These are phyloP conservation scores for Boletus bicolor DNA, from an alignment of 768 basidiomycete species.

Conservation along the genomic window DNA sequence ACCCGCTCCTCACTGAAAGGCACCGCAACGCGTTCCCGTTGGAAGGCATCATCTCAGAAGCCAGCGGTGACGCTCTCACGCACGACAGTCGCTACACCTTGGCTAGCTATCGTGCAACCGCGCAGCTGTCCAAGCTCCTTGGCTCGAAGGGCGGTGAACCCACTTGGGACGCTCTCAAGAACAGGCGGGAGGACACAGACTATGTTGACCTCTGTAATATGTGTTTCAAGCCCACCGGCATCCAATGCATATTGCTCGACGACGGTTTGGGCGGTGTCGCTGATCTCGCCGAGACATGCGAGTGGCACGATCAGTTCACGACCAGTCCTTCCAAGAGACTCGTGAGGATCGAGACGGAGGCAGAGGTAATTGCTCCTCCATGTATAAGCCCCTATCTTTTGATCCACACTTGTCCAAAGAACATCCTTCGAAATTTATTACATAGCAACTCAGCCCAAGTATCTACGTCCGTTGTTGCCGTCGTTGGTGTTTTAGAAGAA, in stretches of 20 bases:
- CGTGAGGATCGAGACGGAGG: slow-evolving; percentile 64
- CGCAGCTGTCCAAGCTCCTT: slow-evolving; percentile 52
- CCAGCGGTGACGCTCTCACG: slow-evolving; percentile 47
- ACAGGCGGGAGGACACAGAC: slow-evolving; percentile 37
- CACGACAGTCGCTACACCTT: slow-evolving; percentile 54
- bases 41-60: slow-evolving; percentile 67
- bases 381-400: neutral
- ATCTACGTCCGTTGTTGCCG: slow-evolving; percentile 13
- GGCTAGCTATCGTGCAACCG: slow-evolving; percentile 55
- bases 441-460: neutral
- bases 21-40: slow-evolving; percentile 49
- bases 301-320: slow-evolving; percentile 65
- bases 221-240: slow-evolving; percentile 54
- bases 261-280: slow-evolving; percentile 58
- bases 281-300: slow-evolving; percentile 46
- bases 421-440: slow-evolving; percentile 24
- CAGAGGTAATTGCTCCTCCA: slow-evolving; percentile 49
- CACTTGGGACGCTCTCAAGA: slow-evolving; percentile 62
- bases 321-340: slow-evolving; percentile 53
- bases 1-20: slow-evolving; percentile 55
- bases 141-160: slow-evolving; percentile 33
- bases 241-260: slow-evolving; percentile 69
- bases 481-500: slow-evolving; percentile 9
- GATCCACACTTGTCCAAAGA: slow-evolving; percentile 4
- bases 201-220: slow-evolving; percentile 57